Evolutionary conservation across 106 monocot species (phyloP), one percentile per base, ranked within the genome.

Genomic region (Apostasia shenzhenica): DNA sequence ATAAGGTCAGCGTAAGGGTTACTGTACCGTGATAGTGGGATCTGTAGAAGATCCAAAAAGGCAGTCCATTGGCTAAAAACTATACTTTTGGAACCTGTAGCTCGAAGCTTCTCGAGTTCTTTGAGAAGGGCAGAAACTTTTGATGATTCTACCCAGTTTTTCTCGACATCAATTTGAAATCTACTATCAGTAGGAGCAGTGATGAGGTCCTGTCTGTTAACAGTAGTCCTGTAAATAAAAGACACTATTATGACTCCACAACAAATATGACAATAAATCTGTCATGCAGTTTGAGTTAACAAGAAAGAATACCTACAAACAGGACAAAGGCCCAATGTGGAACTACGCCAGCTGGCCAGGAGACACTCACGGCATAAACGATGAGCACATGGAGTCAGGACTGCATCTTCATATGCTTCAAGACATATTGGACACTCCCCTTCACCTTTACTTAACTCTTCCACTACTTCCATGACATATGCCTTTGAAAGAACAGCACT

Each of bases 11-110:
- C 26, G 26, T 26, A 57, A 61, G n/a, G 45, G 0, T 13, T 62
- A 2, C 8, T 5, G 68, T 84, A 95, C 95, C 88, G 61, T 39
- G 88, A 86, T 75, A 97, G 86, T 65, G 95, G 89, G 45, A 97
- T 83, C 61, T 94, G 75, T 37, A 94, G 82, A 63, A 94, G 88
- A 81, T 94, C 94, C 69, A 95, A 72, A 81, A 95, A 95, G n/a
- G 86, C 86, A 79, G 95, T 92, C 95, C 95, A 97, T 60, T 97
- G 95, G 80, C 92, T 97, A 67, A 97, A 97, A n/a, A 97, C 68
- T 47, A 97, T 97, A 70, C 92, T 92, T 74, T 97, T 97, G n/a
- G 86, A 92, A 48, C 88, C 86, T 45, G 75, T 77, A 66, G 13
- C 64, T 7, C 80, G 72, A 70, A 89, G 77, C 13, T 71, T 76